Percentiles rank a stretch among this genome's conserved stretches.
phyloP scores from a whole-genome alignment of 371 early-diverging fungal species.

The Mortierella sp. region DNA sequence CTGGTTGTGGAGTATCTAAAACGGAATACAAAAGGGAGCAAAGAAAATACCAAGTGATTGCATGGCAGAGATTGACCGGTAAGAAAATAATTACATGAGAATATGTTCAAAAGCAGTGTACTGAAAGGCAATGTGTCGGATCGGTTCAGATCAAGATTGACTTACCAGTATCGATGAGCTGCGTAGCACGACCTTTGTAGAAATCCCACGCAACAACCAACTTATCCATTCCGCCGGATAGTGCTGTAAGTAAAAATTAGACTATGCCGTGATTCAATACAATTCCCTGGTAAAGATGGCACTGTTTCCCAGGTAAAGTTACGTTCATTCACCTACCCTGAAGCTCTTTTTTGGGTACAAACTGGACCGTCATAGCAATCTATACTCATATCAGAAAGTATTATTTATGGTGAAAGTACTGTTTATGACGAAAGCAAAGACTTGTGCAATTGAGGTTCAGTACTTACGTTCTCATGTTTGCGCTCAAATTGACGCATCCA shows the following conservation, averaged over 20 bases:
- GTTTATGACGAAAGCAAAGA: too few species aligned
- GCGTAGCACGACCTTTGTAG: slow-evolving; percentile 47
- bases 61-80: too few species aligned
- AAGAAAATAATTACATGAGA: background rate
- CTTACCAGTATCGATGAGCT: slow-evolving; percentile 45
- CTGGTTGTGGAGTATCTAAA: slow-evolving; percentile 29
- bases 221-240: slow-evolving; percentile 55
- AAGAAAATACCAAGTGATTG: too few species aligned
- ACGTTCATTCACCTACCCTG: slow-evolving; percentile 29
- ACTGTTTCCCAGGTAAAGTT: background rate
- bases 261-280: too few species aligned
- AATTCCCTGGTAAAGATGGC: background rate
- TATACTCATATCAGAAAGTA: background rate
- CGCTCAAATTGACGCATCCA: slow-evolving; percentile 46
- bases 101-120: background rate
- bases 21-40: background rate
- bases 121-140: background rate
- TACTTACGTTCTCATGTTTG: slow-evolving; percentile 39
- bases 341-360: slow-evolving; percentile 48
- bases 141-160: too few species aligned
- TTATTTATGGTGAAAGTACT: background rate
- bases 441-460: too few species aligned
- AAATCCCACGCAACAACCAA: slow-evolving; percentile 50
- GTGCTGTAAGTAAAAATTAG: slow-evolving; percentile 19
- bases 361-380: slow-evolving; percentile 53